Conservation (phyloP, 495 filamentous ascomycete species). For the Astrocystis sublimbata region DNA sequence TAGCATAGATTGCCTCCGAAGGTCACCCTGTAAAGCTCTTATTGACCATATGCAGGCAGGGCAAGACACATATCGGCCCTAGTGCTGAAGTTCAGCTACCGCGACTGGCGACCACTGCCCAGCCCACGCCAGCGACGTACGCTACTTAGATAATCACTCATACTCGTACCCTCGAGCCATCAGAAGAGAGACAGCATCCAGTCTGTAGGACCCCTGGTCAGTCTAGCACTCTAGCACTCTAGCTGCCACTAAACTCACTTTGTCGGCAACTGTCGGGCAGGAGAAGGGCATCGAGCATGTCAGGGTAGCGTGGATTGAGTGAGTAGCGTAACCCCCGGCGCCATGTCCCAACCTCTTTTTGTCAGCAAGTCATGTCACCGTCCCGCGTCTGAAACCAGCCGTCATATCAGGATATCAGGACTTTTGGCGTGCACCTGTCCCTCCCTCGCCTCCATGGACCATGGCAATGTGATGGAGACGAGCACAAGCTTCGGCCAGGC, state of each 20-base stretch:
- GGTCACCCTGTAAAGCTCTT: too few species aligned
- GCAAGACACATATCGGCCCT: too few species aligned
- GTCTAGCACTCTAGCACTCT: not conserved
- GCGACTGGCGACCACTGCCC: too few species aligned
- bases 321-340: not conserved
- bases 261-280: not conserved
- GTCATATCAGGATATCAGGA: slow-evolving; percentile 9
- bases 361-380: slow-evolving; percentile 12
- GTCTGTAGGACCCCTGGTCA: not conserved
- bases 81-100: not conserved
- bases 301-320: too few species aligned
- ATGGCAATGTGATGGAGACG: too few species aligned
- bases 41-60: too few species aligned
- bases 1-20: too few species aligned
- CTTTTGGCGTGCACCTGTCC: not conserved
- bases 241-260: not conserved
- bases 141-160: not conserved
- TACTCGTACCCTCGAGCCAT: not conserved
- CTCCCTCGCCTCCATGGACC: too few species aligned
- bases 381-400: slow-evolving; percentile 12
- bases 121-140: too few species aligned
- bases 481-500: too few species aligned
- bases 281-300: not conserved
- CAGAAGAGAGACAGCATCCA: not conserved
- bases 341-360: slow-evolving; percentile 7